Conservation (phyloP, 2,329 filamentous ascomycete species). For the Cytospora chrysosperma region DNA sequence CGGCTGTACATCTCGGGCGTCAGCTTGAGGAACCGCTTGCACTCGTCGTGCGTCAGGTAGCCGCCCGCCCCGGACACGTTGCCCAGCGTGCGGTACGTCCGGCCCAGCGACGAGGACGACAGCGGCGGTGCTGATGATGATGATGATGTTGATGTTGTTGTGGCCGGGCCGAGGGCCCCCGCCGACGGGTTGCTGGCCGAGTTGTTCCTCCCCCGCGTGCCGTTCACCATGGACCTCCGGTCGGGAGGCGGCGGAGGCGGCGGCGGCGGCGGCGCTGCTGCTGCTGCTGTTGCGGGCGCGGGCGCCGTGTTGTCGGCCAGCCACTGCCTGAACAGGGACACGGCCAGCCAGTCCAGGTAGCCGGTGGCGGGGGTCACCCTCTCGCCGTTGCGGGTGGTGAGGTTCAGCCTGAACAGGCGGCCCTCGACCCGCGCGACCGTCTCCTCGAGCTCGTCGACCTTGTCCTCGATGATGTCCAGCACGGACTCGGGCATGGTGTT, state of each 20-base stretch:
- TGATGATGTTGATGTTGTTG: constrained; percentile 28
- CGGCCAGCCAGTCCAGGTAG: constrained; percentile 86
- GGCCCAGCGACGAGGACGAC: constrained; percentile 61
- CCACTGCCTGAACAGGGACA: constrained; percentile 89
- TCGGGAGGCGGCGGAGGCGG: constrained; percentile 30
- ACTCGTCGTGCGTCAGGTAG: constrained; percentile 82
- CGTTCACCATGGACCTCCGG: constrained; percentile 17
- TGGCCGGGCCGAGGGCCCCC: constrained; percentile 33
- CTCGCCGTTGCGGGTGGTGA: constrained; percentile 78
- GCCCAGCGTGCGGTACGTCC: constrained; percentile 76
- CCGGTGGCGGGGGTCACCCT: constrained; percentile 75
- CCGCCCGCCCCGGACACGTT: constrained; percentile 52
- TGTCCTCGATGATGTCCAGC: constrained; percentile 89
- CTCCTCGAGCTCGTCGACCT: constrained; percentile 88
- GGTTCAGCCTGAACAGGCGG: constrained; percentile 75
- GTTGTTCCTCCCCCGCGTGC: constrained; percentile 1
- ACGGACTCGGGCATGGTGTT: constrained; percentile 71
- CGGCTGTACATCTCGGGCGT: constrained; percentile 79
- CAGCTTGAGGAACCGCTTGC: constrained; percentile 85
- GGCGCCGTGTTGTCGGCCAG: constrained; percentile 85
- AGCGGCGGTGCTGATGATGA: constrained; percentile 33
- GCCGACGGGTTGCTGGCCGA: not conserved
- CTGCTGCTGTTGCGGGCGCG: no score
- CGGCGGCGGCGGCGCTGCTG: constrained; percentile 42
- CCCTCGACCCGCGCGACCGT: constrained; percentile 76